phyloP scores from a whole-genome alignment of 208 protist genomes.

The Crithidia sp. region DNA sequence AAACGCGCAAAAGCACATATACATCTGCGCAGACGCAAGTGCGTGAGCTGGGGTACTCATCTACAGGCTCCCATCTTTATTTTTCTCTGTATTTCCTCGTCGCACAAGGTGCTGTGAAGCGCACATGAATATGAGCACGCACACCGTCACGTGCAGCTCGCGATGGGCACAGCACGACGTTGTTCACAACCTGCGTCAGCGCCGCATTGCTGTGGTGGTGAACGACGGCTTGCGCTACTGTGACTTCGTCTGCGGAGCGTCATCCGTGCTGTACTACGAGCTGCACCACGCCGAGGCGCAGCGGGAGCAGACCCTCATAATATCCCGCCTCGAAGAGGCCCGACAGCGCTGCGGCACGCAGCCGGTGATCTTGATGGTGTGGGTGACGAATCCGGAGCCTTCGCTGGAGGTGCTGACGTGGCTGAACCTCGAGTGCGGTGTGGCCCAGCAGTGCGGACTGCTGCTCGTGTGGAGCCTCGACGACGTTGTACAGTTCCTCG shows the following conservation, averaged over 20 bases:
- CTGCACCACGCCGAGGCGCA: conserved; percentile 12
- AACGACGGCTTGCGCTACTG: conserved; percentile 24
- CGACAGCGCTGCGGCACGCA: conserved; percentile 15
- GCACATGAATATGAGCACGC: conserved; percentile 10
- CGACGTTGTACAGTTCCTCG: conserved; percentile 62
- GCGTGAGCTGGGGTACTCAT: too few species aligned
- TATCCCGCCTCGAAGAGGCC: conserved; percentile 23
- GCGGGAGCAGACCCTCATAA: conserved; percentile 16
- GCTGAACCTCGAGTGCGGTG: conserved; percentile 72
- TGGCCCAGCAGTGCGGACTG: conserved; percentile 49
- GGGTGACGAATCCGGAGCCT: conserved; percentile 38
- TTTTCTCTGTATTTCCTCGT: not conserved
- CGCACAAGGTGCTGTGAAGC: not conserved
- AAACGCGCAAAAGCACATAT: too few species aligned
- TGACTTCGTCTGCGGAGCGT: conserved; percentile 29
- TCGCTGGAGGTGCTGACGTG: conserved; percentile 58
- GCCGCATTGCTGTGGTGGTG: conserved; percentile 27
- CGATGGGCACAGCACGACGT: conserved; percentile 25
- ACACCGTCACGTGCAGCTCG: conserved; percentile 19
- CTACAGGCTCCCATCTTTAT: not conserved
- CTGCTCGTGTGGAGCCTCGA: conserved; percentile 70
- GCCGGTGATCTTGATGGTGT: conserved; percentile 37
- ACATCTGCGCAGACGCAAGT: too few species aligned
- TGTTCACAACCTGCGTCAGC: conserved; percentile 24
- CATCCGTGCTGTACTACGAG: conserved; percentile 33